Percentiles rank a stretch among this genome's conserved stretches.
Conservation (phyloP, 306 rosid genomes). For the Elaeagnus macrophylla region DNA sequence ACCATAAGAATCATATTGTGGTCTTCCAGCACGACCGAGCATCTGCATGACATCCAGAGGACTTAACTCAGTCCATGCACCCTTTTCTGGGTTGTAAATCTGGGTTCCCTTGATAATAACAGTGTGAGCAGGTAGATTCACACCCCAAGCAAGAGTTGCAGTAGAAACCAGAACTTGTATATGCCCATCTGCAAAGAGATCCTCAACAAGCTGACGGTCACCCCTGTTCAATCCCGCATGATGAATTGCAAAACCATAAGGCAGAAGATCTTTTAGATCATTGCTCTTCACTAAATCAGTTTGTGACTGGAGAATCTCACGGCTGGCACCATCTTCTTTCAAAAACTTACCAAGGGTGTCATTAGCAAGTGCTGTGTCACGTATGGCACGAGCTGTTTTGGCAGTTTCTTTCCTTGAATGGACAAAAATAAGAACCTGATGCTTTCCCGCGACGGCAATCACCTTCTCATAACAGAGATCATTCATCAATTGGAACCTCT, state of each 20-base stretch:
- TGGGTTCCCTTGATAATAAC: conserved; percentile 95
- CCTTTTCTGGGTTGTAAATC: conserved; percentile 87
- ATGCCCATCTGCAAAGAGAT: conserved; percentile 89
- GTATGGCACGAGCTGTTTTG: conserved; percentile 96
- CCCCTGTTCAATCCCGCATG: conserved; percentile 90
- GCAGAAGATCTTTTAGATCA: conserved; percentile 89
- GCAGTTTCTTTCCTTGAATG: conserved; percentile 96
- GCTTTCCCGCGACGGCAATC: conserved; percentile 90
- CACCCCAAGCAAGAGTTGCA: conserved; percentile 99
- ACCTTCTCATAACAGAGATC: conserved; percentile 92
- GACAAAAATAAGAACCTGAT: conserved; percentile 91
- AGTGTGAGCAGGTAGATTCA: conserved; percentile 85
- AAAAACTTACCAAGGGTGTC: conserved; percentile 90
- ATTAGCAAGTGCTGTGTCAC: conserved; percentile 88
- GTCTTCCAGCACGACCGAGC: conserved; percentile 99
- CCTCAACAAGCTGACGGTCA: conserved; percentile 94
- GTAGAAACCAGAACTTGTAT: conserved; percentile 94
- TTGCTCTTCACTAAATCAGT: conserved; percentile 90
- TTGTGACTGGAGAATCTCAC: conserved; percentile 90
- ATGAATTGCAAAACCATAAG: conserved; percentile 95
- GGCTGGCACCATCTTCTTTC: conserved; percentile 94
- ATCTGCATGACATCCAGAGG: conserved; percentile 96
- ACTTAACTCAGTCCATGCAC: conserved; percentile 94
- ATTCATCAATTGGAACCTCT: conserved; percentile 97
- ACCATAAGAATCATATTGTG: conserved; percentile 75